Percentiles rank a stretch among this genome's conserved stretches.
Evolutionary conservation across 306 rosid species (phyloP).

Genomic region (Elaeagnus macrophylla): DNA sequence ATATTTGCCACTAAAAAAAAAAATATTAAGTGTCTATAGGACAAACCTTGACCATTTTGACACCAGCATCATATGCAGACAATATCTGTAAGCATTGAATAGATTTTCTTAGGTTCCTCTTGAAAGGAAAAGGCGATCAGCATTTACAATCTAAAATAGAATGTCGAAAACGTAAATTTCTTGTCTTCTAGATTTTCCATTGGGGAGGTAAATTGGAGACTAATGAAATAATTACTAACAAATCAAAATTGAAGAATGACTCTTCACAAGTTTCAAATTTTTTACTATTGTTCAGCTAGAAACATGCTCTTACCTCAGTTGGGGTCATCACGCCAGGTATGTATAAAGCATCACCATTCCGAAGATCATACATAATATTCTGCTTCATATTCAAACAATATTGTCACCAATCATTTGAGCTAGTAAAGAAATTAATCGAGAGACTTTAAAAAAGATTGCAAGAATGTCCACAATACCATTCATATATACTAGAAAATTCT

Average conservation of each 20-base stretch:
- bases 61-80: slow-evolving; percentile 59
- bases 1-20: background rate
- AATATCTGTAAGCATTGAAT: slow-evolving; percentile 47
- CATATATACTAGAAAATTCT: no score
- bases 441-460: no score
- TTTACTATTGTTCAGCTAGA: background rate
- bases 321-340: slow-evolving; percentile 96
- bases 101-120: slow-evolving; percentile 2
- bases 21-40: slow-evolving; percentile 5
- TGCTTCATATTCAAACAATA: slow-evolving; percentile 17
- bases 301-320: slow-evolving; percentile 62
- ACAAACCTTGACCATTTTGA: slow-evolving; percentile 74
- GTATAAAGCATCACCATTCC: slow-evolving; percentile 44
- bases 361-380: slow-evolving; percentile 51
- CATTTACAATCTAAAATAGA: slow-evolving; percentile 5
- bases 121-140: slow-evolving; percentile 1
- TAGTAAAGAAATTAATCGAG: no score
- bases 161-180: slow-evolving; percentile 1
- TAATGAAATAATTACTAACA: background rate
- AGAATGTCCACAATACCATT: no score
- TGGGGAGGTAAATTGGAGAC: background rate
- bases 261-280: slow-evolving; percentile 3
- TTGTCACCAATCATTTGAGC: background rate
- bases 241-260: slow-evolving; percentile 4
- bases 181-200: background rate